Evolutionary conservation across 2,329 filamentous ascomycete species (phyloP).

Genomic region (Xylariaceae sp.): DNA sequence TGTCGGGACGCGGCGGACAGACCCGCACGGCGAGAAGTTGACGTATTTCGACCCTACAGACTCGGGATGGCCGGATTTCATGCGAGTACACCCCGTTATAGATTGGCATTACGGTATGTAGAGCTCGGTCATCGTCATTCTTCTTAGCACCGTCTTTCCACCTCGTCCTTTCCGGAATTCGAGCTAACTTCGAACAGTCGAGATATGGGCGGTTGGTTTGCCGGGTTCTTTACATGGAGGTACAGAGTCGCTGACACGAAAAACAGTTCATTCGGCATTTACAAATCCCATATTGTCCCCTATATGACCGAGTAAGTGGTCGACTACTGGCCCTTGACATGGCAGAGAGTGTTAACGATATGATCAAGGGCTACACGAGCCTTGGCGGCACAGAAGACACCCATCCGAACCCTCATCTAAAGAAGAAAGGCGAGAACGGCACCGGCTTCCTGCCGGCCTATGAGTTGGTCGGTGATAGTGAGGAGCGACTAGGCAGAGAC

Average conservation of each 20-base stretch:
- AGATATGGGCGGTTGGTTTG: slow-evolving; percentile 19
- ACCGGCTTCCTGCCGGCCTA: slow-evolving; percentile 65
- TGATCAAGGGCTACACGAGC: slow-evolving; percentile 68
- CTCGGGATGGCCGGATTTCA: slow-evolving; percentile 82
- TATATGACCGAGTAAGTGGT: slow-evolving; percentile 64
- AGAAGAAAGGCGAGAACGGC: slow-evolving; percentile 26
- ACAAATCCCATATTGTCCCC: slow-evolving; percentile 72
- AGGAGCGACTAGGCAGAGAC: slow-evolving; percentile 73
- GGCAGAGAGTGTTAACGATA: slow-evolving; percentile 2
- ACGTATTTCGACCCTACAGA: slow-evolving; percentile 85
- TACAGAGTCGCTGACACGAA: neutral
- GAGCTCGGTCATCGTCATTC: neutral
- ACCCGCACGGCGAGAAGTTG: slow-evolving; percentile 78
- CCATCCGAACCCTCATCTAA: slow-evolving; percentile 75
- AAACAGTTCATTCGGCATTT: slow-evolving; percentile 71
- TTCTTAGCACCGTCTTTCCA: neutral
- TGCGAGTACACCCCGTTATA: slow-evolving; percentile 91
- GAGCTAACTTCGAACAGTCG: slow-evolving; percentile 13
- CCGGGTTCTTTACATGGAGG: neutral
- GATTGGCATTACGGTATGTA: slow-evolving; percentile 76
- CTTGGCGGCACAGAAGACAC: slow-evolving; percentile 89
- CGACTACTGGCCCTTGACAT: no score
- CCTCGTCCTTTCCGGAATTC: neutral
- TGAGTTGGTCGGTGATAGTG: slow-evolving; percentile 66
- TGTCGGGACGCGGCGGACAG: slow-evolving; percentile 82